These are phyloP conservation scores for Diplodia mutila DNA, from an alignment of 2,329 filamentous ascomycete species.

Conservation along the genomic window DNA sequence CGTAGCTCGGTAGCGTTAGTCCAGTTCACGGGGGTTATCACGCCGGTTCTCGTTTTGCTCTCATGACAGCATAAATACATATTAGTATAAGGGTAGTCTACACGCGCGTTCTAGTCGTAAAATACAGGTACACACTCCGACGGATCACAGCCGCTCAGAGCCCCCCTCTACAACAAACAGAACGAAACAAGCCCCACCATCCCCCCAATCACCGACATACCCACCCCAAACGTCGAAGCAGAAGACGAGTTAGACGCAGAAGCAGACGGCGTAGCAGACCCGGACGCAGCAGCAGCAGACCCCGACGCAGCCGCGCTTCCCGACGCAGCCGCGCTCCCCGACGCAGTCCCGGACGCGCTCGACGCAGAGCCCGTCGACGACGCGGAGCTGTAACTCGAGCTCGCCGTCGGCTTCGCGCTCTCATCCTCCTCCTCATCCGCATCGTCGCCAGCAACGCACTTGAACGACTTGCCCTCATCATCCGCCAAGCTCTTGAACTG, in stretches of 20 bases:
- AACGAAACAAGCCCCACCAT: neutral
- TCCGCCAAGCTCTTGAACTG: neutral
- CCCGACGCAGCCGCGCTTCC: neutral
- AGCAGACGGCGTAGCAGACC: neutral
- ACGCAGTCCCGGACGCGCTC: neutral
- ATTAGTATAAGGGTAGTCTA: neutral
- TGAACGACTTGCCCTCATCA: neutral
- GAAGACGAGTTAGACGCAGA: neutral
- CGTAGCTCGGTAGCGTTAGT: no score
- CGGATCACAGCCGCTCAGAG: neutral
- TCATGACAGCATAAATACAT: no score
- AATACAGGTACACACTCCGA: neutral
- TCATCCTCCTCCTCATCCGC: neutral
- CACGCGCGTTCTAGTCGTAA: neutral
- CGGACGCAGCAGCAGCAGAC: neutral
- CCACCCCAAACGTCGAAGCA: neutral
- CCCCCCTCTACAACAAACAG: no score
- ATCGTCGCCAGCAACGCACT: slow-evolving; percentile 3
- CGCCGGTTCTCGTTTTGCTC: no score
- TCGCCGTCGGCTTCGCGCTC: neutral
- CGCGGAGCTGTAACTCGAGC: neutral
- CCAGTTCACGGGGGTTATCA: no score
- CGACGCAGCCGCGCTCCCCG: neutral
- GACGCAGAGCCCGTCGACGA: neutral
- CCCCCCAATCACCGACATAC: neutral